Percentiles rank a stretch among this genome's conserved stretches.
phyloP scores from a whole-genome alignment of 2,329 filamentous ascomycete genomes.

The Trichoderma koningiopsis region DNA sequence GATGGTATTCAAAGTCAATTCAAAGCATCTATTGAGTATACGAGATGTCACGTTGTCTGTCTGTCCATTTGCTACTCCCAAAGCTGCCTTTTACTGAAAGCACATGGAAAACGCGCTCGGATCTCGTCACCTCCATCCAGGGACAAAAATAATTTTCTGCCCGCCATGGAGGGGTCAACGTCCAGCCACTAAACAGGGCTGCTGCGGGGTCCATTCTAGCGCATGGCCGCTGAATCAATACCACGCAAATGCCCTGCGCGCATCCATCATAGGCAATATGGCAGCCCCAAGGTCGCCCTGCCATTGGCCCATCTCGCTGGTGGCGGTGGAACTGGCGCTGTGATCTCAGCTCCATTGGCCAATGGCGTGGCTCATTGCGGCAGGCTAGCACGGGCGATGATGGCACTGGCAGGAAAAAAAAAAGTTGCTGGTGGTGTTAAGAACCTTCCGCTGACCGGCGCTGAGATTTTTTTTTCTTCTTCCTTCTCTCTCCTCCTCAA shows the following conservation, averaged over 20 bases:
- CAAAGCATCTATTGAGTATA: background rate
- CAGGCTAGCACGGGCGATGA: slow-evolving; percentile 14
- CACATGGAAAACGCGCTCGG: background rate
- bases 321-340: slow-evolving; percentile 24
- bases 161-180: slow-evolving; percentile 11
- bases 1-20: background rate
- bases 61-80: too few relatives aligned
- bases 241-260: slow-evolving; percentile 18
- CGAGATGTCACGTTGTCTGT: background rate
- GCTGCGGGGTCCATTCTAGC: slow-evolving; percentile 16
- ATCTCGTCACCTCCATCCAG: background rate
- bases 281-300: background rate
- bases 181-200: slow-evolving; percentile 3
- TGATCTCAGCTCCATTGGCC: slow-evolving; percentile 24
- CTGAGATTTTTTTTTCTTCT: slow-evolving; percentile 21
- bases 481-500: slow-evolving; percentile 22
- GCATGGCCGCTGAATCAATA: slow-evolving; percentile 8
- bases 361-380: slow-evolving; percentile 18
- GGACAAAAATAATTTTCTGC: background rate
- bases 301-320: slow-evolving; percentile 16
- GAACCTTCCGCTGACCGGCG: slow-evolving; percentile 10
- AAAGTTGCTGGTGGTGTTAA: slow-evolving; percentile 13
- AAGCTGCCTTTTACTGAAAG: background rate
- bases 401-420: slow-evolving; percentile 23
- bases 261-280: slow-evolving; percentile 23